These are phyloP conservation scores for Brasenia schreberi DNA, from an alignment of 164 flowering plant genomes.

Conservation along the genomic window DNA sequence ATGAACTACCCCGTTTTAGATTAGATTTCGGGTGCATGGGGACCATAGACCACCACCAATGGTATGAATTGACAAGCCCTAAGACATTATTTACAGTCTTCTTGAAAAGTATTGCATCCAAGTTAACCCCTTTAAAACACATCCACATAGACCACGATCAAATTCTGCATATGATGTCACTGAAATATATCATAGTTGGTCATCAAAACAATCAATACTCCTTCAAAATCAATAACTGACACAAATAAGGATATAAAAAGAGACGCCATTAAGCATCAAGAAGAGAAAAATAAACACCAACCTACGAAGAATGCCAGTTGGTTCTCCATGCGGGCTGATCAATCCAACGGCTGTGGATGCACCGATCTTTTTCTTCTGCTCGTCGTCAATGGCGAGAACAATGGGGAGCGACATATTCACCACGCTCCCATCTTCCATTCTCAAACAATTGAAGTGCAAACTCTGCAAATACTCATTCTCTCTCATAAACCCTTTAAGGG, in stretches of 20 bases:
- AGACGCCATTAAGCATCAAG: no score
- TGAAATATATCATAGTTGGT: no score
- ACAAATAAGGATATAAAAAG: neutral
- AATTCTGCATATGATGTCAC: no score
- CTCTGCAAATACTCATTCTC: constrained; percentile 85
- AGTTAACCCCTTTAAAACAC: no score
- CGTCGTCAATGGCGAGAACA: constrained; percentile 77
- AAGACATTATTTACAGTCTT: no score
- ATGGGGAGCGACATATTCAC: constrained; percentile 95
- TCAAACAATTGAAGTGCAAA: constrained; percentile 70
- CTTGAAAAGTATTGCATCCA: no score
- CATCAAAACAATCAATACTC: no score
- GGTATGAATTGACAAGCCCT: no score
- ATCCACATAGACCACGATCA: no score
- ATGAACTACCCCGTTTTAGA: no score
- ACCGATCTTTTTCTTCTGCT: constrained; percentile 52
- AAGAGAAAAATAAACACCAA: constrained; percentile 9
- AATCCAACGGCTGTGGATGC: constrained; percentile 38
- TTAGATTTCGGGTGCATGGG: no score
- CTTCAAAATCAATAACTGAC: neutral
- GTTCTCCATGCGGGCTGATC: constrained; percentile 47
- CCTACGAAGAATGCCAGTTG: constrained; percentile 63
- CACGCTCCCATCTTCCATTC: constrained; percentile 43
- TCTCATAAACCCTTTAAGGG: constrained; percentile 88
- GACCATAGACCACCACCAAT: no score